Evolutionary conservation across 352 stramenopile genomes (phyloP), one percentile per base, ranked within the genome.

Genomic region (Phytophthora fragariae): DNA sequence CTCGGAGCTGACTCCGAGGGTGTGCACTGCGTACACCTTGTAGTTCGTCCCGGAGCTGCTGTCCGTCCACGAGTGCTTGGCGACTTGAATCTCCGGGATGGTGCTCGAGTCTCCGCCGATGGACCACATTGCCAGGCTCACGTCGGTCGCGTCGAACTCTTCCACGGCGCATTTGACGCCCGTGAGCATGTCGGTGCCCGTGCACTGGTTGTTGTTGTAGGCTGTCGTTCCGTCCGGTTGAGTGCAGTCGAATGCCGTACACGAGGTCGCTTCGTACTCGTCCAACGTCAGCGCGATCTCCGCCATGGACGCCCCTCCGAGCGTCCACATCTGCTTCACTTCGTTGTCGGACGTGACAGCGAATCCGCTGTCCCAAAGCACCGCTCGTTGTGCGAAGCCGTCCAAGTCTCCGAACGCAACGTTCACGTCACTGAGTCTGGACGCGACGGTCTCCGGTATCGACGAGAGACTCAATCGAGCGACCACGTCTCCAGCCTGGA

Each of bases 351-450:
- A 33, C 1, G 62, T 72, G n/a, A 80, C 31, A 0, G 57, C 75
- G 59, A 84, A 92, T 0, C 85, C 85, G 2, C 60, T 75, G 46
- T 92, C 85, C 85, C 83, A 92, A 3, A 92, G 63, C 50, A 44
- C 62, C 3, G 81, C 83, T 7, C 80, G 83, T 50, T 92, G 85
- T 0, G 86, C 60, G 15, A 81, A 58, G 3, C 75, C 75, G 1
- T 69, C 50, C 21, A 85, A 63, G 15, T 72, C 61, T 4, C 59
- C 52, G 59, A 81, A 83, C 2, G 5, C 53, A 7, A 77, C 44
- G 9, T 61, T 62, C 19, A 72, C 44, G 19, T 50, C 39, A 8
- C 12, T 61, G 12, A 84, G 52, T 29, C 77, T 62, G 5, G 59
- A 64, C 17, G 19, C 47, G 39, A 74, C 66, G 50, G 53, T 52